These are phyloP conservation scores for Coniochaeta hoffmannii DNA, from an alignment of 2,329 filamentous ascomycete genomes.

Conservation along the genomic window DNA sequence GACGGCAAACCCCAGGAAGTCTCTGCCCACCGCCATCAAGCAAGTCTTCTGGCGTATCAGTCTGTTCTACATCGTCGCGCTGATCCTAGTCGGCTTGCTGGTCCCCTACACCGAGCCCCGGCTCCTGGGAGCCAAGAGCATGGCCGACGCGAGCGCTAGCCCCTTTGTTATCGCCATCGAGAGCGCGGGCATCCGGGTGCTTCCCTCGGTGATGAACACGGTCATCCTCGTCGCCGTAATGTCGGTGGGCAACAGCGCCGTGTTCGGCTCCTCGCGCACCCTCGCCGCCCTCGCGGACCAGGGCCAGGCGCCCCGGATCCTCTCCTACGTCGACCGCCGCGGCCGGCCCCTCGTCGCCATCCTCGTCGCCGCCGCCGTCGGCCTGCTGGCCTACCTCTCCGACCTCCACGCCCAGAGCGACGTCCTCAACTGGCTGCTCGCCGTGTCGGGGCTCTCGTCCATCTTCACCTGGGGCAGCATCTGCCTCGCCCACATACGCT, in stretches of 20 bases:
- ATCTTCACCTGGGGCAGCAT: conserved; percentile 80
- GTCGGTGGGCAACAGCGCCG: conserved; percentile 84
- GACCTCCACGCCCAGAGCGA: conserved; percentile 50
- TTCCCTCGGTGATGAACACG: conserved; percentile 89
- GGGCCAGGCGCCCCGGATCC: conserved; percentile 67
- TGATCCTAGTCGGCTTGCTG: conserved; percentile 73
- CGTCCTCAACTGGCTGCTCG: conserved; percentile 74
- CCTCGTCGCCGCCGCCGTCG: conserved; percentile 55
- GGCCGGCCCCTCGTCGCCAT: conserved; percentile 76
- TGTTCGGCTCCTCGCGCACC: conserved; percentile 87
- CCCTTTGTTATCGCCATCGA: conserved; percentile 92
- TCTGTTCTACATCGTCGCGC: conserved; percentile 80
- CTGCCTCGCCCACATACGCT: conserved; percentile 86
- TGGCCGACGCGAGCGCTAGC: conserved; percentile 66
- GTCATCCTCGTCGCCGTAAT: conserved; percentile 88
- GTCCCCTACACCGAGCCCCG: conserved; percentile 64
- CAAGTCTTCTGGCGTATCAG: conserved; percentile 94
- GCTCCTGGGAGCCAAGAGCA: conserved; percentile 50
- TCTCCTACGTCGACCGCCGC: conserved; percentile 75
- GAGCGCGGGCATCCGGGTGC: conserved; percentile 70
- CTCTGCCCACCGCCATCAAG: conserved; percentile 79
- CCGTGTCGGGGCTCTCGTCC: conserved; percentile 64
- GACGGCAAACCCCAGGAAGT: conserved; percentile 71
- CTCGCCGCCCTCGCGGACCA: conserved; percentile 86
- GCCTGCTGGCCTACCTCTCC: conserved; percentile 72